Evolutionary conservation across 768 basidiomycete genomes (phyloP), one percentile per base, ranked within the genome.

Genomic region (Infundibulicybe gibba): DNA sequence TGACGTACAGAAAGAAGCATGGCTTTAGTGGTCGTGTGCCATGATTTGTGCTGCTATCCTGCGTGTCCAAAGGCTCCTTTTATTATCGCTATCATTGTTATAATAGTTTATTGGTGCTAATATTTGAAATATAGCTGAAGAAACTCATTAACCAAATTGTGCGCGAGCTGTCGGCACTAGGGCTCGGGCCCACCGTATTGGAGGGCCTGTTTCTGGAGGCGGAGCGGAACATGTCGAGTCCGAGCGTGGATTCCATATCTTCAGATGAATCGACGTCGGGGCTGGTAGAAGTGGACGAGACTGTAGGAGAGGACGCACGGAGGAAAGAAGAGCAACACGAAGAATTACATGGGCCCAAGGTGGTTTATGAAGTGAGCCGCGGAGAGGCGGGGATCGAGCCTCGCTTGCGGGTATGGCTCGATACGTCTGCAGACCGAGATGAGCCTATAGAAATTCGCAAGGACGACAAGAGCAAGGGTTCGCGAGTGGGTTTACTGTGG

Each of bases 131-230:
- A 35, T 55, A 95, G 88, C 81, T 97, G 47, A 97, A 97, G 68
- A 92, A 89, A 56, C 69, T 94, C 25, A 94, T 97, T 54, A 88
- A 90, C 52, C 76, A 84, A 58, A 79, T 93, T 32, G 90, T 88
- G 1, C 64, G 68, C 9, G 94, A 97, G 63, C 81, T 97, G 14
- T 72, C 79, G 3, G 74, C 79, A 2, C 68, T 92, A 17, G 94
- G 90, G 0, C 66, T 84, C 5, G 68, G 67, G 48, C 80, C 80
- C 4, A 57, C 64, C 8, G 57, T 79, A 0, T 63, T 83, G 12
- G 77, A 76, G 0, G 64, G 72, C 41, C 62, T 76, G 16, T 60
- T 76, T 2, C 49, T 45, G n/a, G 64, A 65, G 40, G 62, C 56
- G 5, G 65, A 61, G 45, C 54, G 53, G 16, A 54, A 55, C 21